Base-by-base conservation (phyloP, 805 yeast genomes). In the Kazachstania viticola region DNA sequence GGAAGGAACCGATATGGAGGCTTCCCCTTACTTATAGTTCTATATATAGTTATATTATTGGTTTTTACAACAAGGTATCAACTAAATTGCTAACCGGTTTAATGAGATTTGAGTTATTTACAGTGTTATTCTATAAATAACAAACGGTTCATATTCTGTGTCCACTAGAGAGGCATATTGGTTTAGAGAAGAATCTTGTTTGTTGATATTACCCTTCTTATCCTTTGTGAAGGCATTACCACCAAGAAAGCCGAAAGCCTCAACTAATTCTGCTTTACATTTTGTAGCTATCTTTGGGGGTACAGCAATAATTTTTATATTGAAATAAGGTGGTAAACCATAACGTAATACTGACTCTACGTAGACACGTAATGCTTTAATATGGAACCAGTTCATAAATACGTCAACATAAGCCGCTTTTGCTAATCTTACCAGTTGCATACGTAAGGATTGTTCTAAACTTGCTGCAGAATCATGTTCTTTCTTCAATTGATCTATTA, bases 141-240 rank as follows among this genome's bases (percentile, higher is more conserved):
- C 98, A 61, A 91, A 91, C 32, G 97, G 97, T 61, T 88, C 95
- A 56, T 88, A 88, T 36, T 88, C 96, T 18, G 88, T 75, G 58
- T 91, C 98, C 30, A 85, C 95, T 48, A 91, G 62, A 2, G 94
- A 74, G 9, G 95, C 88, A 56, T 82, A 91, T 56, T 88, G 97
- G 44, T 77, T 73, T 48, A 88, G 67, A 28, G 73, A 75, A 22
- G 57, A 46, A 51, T 78, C 83, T 46, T 77, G 74, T 22, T 46
- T 46, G 40, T 71, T 65, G 29, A 76, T 62, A 42, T 68, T 71
- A 30, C 87, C 87, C 46, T 69, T 66, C 44, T 71, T 71, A 51
- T 79, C 85, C 36, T 66, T 65, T 21, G 69, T 62, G 49, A 82
- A 81, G 0, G 95, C 95, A 47, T 77, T 81, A 19, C 97, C 97